A percentile compares a stretch with the other conserved stretches of the same genome.
These are phyloP conservation scores for Pestalotiopsis sp. DNA, from an alignment of 2,329 filamentous ascomycete species.

Conservation along the genomic window DNA sequence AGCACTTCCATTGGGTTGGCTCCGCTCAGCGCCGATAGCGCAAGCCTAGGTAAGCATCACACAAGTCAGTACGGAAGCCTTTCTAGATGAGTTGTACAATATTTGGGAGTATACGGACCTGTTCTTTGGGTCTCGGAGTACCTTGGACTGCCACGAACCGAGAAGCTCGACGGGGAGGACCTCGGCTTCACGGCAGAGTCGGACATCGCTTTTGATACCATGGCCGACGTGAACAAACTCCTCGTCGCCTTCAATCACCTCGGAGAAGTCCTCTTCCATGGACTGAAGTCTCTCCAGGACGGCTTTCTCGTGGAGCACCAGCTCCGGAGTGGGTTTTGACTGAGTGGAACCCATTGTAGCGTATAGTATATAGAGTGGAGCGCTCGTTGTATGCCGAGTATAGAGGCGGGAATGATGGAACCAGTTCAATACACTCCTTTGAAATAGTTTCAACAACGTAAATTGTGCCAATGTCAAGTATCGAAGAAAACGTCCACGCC, in stretches of 20 bases:
- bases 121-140: slow-evolving; percentile 68
- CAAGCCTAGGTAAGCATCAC: slow-evolving; percentile 56
- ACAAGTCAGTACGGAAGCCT: neutral
- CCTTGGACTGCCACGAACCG: slow-evolving; percentile 60
- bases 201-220: slow-evolving; percentile 36
- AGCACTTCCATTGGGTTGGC: slow-evolving; percentile 70
- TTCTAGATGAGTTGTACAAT: neutral
- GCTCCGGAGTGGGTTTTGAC: slow-evolving; percentile 39
- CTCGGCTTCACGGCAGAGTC: slow-evolving; percentile 37
- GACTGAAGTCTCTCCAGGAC: slow-evolving; percentile 45
- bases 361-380: neutral
- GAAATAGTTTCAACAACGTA: neutral
- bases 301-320: slow-evolving; percentile 42
- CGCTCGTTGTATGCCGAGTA: neutral
- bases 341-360: slow-evolving; percentile 46
- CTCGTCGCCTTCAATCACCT: slow-evolving; percentile 36
- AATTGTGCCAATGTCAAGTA: neutral
- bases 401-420: neutral
- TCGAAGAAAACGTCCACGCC: neutral
- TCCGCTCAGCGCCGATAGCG: slow-evolving; percentile 71
- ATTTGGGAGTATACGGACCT: slow-evolving; percentile 44
- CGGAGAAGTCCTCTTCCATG: slow-evolving; percentile 38
- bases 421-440: neutral
- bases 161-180: slow-evolving; percentile 54
- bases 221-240: slow-evolving; percentile 56